phyloP scores from a whole-genome alignment of 2,329 filamentous ascomycete species.

The Talaromyces sp. region DNA sequence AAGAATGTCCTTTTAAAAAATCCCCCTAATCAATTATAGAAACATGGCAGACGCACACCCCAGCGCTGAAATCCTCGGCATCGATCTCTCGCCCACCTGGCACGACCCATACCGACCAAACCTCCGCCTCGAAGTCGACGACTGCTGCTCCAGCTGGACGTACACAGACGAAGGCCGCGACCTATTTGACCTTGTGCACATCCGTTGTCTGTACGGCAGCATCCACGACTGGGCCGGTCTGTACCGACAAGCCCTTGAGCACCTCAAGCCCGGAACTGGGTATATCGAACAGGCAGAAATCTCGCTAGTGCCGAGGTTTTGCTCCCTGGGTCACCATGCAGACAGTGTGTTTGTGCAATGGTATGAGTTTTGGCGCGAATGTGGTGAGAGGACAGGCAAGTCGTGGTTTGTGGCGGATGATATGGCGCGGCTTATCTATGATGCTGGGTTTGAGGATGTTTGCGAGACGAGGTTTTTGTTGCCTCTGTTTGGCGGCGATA shows the following conservation, averaged over 20 bases:
- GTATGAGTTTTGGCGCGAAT: slow-evolving; percentile 13
- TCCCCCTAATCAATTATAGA: not conserved
- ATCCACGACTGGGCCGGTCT: slow-evolving; percentile 28
- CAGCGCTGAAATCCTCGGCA: slow-evolving; percentile 28
- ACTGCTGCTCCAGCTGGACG: slow-evolving; percentile 30
- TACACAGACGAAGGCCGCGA: slow-evolving; percentile 20
- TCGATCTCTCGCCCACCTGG: slow-evolving; percentile 31
- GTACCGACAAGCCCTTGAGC: slow-evolving; percentile 28
- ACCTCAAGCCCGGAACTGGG: slow-evolving; percentile 28
- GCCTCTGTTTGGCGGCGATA: slow-evolving; percentile 10
- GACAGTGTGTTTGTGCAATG: slow-evolving; percentile 23
- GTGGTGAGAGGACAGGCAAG: slow-evolving; percentile 24
- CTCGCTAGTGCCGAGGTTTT: slow-evolving; percentile 26
- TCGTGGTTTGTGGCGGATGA: slow-evolving; percentile 19
- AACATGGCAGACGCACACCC: slow-evolving; percentile 25
- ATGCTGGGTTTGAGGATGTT: slow-evolving; percentile 22
- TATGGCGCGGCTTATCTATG: slow-evolving; percentile 18
- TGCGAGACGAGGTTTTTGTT: slow-evolving; percentile 19
- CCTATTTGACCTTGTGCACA: slow-evolving; percentile 39
- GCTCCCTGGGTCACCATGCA: slow-evolving; percentile 5
- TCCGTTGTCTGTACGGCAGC: slow-evolving; percentile 31
- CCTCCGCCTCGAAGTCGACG: slow-evolving; percentile 27
- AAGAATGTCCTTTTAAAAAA: not conserved
- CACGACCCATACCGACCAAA: slow-evolving; percentile 19
- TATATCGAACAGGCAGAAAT: slow-evolving; percentile 38